These are phyloP conservation scores for Penicillium diatomitis DNA, from an alignment of 495 filamentous ascomycete genomes.

Conservation along the genomic window DNA sequence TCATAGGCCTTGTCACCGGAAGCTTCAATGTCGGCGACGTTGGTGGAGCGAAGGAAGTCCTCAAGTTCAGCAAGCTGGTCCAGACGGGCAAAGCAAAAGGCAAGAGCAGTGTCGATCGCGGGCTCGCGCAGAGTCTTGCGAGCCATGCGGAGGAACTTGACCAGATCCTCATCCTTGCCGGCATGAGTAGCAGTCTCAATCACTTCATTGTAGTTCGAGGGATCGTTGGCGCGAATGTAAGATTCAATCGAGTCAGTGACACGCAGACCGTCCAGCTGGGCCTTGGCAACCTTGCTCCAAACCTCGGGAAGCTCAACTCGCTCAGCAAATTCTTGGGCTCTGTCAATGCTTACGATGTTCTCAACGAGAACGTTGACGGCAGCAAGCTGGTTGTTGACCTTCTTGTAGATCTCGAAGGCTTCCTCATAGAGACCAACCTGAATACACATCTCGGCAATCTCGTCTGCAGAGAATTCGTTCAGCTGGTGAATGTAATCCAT, in stretches of 20 bases:
- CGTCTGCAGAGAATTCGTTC: conserved; percentile 78
- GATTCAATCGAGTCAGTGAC: conserved; percentile 91
- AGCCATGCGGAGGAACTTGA: conserved; percentile 96
- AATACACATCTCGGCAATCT: conserved; percentile 89
- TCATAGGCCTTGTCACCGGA: conserved; percentile 97
- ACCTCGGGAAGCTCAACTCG: conserved; percentile 92
- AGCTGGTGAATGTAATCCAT: conserved; percentile 97
- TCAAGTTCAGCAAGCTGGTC: conserved; percentile 90
- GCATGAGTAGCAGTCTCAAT: conserved; percentile 94
- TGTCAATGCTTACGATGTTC: conserved; percentile 96
- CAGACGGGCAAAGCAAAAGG: conserved; percentile 85
- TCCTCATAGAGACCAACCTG: conserved; percentile 92
- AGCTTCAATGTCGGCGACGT: conserved; percentile 90
- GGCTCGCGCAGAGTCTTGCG: conserved; percentile 94
- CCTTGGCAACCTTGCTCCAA: conserved; percentile 99
- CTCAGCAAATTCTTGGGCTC: conserved; percentile 93
- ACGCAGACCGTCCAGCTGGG: conserved; percentile 91
- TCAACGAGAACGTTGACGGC: conserved; percentile 92
- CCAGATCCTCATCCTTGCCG: conserved; percentile 94
- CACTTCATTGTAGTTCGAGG: conserved; percentile 88
- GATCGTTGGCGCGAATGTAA: conserved; percentile 90
- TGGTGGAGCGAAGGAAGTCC: conserved; percentile 89
- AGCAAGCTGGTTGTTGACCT: conserved; percentile 77
- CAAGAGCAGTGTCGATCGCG: conserved; percentile 84
- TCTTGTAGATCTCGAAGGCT: conserved; percentile 98